Evolutionary conservation across 441 rosid genomes (phyloP).

Genomic region (Flueggea neowawraea): DNA sequence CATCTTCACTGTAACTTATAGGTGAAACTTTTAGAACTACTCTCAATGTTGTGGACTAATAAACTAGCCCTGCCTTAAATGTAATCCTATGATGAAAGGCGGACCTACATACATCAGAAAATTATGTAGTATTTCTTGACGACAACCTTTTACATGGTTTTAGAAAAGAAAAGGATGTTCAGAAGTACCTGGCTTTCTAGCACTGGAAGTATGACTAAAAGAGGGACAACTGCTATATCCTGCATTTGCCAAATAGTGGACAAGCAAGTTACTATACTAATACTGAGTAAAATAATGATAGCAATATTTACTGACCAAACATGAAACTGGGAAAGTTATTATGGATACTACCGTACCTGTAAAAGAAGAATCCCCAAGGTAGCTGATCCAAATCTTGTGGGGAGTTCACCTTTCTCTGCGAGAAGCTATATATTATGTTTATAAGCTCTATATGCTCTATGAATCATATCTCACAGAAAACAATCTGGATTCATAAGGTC

Average conservation of each 20-base stretch:
- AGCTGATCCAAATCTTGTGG: constrained; percentile 97
- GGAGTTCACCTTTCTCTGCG: constrained; percentile 99
- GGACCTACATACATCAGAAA: too few relatives aligned
- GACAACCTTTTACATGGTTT: not conserved
- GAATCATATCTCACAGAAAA: constrained; percentile 4
- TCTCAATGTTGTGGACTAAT: too few relatives aligned
- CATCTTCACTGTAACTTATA: too few relatives aligned
- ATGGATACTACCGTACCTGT: constrained; percentile 54
- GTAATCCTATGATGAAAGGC: too few relatives aligned
- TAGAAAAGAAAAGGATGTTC: constrained; percentile 2
- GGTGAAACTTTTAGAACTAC: too few relatives aligned
- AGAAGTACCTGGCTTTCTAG: constrained; percentile 83
- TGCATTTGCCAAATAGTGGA: constrained; percentile 22
- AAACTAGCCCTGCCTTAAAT: too few relatives aligned
- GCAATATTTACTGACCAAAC: too few relatives aligned
- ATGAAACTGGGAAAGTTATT: too few relatives aligned
- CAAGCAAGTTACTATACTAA: not conserved
- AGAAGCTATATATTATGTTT: constrained; percentile 66
- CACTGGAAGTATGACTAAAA: constrained; percentile 89
- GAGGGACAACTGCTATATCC: constrained; percentile 98
- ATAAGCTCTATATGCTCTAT: constrained; percentile 29
- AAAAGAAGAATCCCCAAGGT: constrained; percentile 96
- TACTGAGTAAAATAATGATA: not conserved
- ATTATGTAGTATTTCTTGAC: too few relatives aligned
- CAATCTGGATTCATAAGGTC: not conserved